Conservation (phyloP, 2,329 filamentous ascomycete genomes). For the Phialocephala sp. region DNA sequence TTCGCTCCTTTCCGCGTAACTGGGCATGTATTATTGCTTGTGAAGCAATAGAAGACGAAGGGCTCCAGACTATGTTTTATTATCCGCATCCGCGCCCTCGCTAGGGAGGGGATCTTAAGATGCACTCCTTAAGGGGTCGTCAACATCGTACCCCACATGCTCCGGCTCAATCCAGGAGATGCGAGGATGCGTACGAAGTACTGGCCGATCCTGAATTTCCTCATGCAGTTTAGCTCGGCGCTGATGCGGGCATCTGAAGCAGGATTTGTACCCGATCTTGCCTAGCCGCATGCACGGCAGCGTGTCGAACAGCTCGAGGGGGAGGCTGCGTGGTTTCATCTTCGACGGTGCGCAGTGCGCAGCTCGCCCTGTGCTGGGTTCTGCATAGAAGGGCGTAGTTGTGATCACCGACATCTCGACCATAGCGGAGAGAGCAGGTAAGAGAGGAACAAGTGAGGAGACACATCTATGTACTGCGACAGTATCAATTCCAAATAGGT, state of each 20-base stretch:
- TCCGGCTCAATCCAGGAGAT: slow-evolving; percentile 4
- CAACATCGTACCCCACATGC: slow-evolving; percentile 8
- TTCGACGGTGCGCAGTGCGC: neutral
- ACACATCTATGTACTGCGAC: too few species aligned
- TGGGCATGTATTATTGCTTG: slow-evolving; percentile 16
- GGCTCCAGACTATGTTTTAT: neutral
- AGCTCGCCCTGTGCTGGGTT: neutral
- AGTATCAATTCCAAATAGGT: too few species aligned
- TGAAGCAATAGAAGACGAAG: slow-evolving; percentile 9
- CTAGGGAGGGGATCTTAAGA: slow-evolving; percentile 15
- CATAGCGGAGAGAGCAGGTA: too few species aligned
- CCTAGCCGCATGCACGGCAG: slow-evolving; percentile 11
- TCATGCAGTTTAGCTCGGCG: slow-evolving; percentile 2
- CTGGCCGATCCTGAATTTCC: slow-evolving; percentile 19
- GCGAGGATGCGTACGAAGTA: too few species aligned
- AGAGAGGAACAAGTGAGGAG: too few species aligned
- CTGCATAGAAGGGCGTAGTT: neutral
- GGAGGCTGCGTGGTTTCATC: neutral
- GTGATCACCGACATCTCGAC: neutral
- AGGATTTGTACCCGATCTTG: neutral
- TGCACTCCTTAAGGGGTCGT: slow-evolving; percentile 28
- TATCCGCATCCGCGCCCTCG: neutral
- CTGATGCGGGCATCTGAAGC: neutral
- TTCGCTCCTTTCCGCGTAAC: slow-evolving; percentile 10
- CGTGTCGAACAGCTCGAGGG: neutral